Evolutionary conservation across 495 filamentous ascomycete species (phyloP), one percentile per base, ranked within the genome.

Genomic region (Neurospora pannonica): DNA sequence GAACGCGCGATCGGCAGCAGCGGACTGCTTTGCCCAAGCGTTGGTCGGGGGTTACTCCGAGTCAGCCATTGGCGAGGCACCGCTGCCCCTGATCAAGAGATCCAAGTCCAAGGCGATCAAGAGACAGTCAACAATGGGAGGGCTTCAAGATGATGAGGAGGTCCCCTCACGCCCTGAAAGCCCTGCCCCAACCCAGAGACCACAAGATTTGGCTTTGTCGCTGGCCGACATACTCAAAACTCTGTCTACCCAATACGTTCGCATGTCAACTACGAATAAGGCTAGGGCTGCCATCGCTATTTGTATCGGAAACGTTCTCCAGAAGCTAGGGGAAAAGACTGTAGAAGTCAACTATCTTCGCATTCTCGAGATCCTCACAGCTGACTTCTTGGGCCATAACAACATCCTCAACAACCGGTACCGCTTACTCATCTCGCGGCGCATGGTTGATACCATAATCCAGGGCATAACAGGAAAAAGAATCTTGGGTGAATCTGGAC

Each of bases 401-500:
- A 92, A 88, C 71, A 90, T 98, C 73, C 87, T 86, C 72, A 91
- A 92, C 76, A 97, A 97, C 80, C 90, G 96, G 28, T 97, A 98
- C 81, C 92, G 94, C 46, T 86, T 97, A 24, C 85, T 98, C 11
- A 92, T 92, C 70, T 94, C 94, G 10, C 88, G 96, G 72, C 93
- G 92, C 80, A 95, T 95, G 82, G 88, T 97, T 15, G 92, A 93
- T 75, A 90, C 91, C 42, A 90, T 98, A 31, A 82, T 98, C 43
- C 93, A 97, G 74, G 90, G 95, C 76, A 90, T 95, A 7, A 86
- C 98, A 80, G 94, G 94, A 7, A 88, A 88, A 67, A 89, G 90
- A 76, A 90, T 97, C 71, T 88, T 99, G 5, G 93, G 94, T 3
- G 96, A 98, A 79, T 91, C 92, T 34, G 95, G 94, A 7, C 94